Evolutionary conservation across 2,329 filamentous ascomycete species (phyloP).

Genomic region (Pseudonectria foliicola): DNA sequence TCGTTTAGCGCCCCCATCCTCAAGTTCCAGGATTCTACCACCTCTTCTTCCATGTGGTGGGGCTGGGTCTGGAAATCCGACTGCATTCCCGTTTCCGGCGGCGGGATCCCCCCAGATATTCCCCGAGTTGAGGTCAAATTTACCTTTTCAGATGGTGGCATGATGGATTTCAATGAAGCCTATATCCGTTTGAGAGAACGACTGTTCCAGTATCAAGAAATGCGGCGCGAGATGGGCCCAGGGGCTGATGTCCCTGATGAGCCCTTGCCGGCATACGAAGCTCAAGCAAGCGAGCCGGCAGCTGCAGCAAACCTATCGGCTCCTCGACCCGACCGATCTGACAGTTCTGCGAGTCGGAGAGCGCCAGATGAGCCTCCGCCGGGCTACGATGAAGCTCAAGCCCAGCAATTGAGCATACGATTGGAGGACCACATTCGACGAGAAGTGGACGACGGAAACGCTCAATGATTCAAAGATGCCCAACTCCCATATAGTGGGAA

Average conservation of each 20-base stretch:
- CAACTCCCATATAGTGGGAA: too few species aligned
- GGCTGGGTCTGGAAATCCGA: constrained; percentile 84
- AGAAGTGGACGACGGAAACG: constrained; percentile 51
- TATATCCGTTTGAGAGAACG: constrained; percentile 83
- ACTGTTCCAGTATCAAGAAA: constrained; percentile 71
- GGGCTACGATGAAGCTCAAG: constrained; percentile 85
- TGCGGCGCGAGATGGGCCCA: constrained; percentile 61
- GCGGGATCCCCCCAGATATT: constrained; percentile 69
- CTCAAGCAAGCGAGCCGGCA: constrained; percentile 31
- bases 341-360: constrained; percentile 31
- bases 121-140: constrained; percentile 73
- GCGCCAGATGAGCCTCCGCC: constrained; percentile 73
- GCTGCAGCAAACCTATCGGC: constrained; percentile 18
- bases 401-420: constrained; percentile 51
- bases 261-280: constrained; percentile 81
- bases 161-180: constrained; percentile 77
- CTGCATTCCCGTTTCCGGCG: constrained; percentile 73
- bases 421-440: constrained; percentile 66
- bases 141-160: constrained; percentile 92
- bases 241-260: constrained; percentile 67
- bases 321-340: constrained; percentile 24
- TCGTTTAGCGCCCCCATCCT: constrained; percentile 87
- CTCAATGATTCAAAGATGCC: constrained; percentile 18
- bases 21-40: constrained; percentile 78
- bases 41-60: constrained; percentile 77